Percentiles rank a stretch among this genome's conserved stretches.
Evolutionary conservation across 2,329 filamentous ascomycete genomes (phyloP).

Genomic region (Macroventuria anomochaeta): DNA sequence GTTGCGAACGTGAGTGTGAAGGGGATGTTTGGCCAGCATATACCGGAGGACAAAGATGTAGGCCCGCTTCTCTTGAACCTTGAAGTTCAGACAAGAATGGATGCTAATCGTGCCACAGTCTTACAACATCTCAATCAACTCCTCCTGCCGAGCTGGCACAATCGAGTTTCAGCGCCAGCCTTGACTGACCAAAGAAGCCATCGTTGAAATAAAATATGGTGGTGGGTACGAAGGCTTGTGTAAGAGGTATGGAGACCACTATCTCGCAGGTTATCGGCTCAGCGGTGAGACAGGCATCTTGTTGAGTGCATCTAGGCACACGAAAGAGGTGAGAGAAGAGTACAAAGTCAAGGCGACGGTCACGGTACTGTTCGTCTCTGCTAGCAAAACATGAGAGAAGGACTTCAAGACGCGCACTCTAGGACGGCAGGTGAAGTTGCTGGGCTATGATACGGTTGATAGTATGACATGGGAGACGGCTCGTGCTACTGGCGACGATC

Average conservation of each 20-base stretch:
- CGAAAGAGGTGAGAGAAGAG: neutral
- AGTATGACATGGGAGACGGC: neutral
- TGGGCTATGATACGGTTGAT: slow-evolving; percentile 9
- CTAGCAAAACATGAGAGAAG: slow-evolving; percentile 5
- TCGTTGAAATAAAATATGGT: slow-evolving; percentile 7
- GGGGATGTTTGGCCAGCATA: slow-evolving; percentile 3
- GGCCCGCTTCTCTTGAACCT: neutral
- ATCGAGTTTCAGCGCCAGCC: slow-evolving; percentile 1
- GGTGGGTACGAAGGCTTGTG: slow-evolving; percentile 1
- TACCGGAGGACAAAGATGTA: slow-evolving; percentile 6
- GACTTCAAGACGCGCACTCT: slow-evolving; percentile 1
- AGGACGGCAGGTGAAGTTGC: neutral
- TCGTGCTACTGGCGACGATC: neutral
- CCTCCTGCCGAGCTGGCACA: slow-evolving; percentile 1
- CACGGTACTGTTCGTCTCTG: slow-evolving; percentile 1
- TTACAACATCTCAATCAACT: neutral
- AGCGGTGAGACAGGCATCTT: slow-evolving; percentile 11
- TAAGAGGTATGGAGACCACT: slow-evolving; percentile 10
- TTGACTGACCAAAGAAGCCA: slow-evolving; percentile 1
- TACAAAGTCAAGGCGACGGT: neutral
- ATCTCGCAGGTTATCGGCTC: slow-evolving; percentile 8
- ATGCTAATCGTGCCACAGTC: neutral
- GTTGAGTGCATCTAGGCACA: slow-evolving; percentile 3
- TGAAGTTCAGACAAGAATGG: too few species aligned
- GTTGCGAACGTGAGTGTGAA: slow-evolving; percentile 4